Conservation (phyloP, 2,329 filamentous ascomycete genomes). For the Beauveria asiatica region DNA sequence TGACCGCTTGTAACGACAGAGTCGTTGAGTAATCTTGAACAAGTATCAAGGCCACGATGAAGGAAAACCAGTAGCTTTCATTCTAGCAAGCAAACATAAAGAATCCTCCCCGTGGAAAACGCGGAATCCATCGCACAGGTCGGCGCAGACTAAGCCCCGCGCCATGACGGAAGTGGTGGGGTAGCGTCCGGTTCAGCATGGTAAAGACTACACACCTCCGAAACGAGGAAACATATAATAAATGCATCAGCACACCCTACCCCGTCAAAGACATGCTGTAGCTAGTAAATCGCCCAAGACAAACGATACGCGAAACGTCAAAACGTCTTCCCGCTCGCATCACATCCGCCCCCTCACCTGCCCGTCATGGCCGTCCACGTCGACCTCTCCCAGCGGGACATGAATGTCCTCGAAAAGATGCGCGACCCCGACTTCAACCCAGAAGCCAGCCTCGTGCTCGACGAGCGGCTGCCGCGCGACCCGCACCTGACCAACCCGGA, state of each 20-base stretch:
- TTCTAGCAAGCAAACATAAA: neutral
- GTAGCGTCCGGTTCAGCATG: neutral
- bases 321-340: too few species aligned
- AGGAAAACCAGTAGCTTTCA: neutral
- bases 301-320: too few species aligned
- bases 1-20: too few species aligned
- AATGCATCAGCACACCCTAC: neutral
- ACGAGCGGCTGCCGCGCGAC: slow-evolving; percentile 46
- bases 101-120: neutral
- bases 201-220: too few species aligned
- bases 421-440: slow-evolving; percentile 58
- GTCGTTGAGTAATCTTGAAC: too few species aligned
- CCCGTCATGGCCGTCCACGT: slow-evolving; percentile 36
- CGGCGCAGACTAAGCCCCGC: neutral
- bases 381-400: slow-evolving; percentile 48
- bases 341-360: neutral
- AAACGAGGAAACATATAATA: neutral
- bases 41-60: neutral
- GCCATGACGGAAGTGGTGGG: slow-evolving; percentile 6
- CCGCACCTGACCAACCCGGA: slow-evolving; percentile 44
- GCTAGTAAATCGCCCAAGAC: too few species aligned
- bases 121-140: neutral
- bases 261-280: too few species aligned
- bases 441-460: slow-evolving; percentile 43
- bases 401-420: slow-evolving; percentile 57